A percentile compares a stretch with the other conserved stretches of the same genome.
These are phyloP conservation scores for Reutealis trisperma DNA, from an alignment of 345 rosid genomes.

Conservation along the genomic window DNA sequence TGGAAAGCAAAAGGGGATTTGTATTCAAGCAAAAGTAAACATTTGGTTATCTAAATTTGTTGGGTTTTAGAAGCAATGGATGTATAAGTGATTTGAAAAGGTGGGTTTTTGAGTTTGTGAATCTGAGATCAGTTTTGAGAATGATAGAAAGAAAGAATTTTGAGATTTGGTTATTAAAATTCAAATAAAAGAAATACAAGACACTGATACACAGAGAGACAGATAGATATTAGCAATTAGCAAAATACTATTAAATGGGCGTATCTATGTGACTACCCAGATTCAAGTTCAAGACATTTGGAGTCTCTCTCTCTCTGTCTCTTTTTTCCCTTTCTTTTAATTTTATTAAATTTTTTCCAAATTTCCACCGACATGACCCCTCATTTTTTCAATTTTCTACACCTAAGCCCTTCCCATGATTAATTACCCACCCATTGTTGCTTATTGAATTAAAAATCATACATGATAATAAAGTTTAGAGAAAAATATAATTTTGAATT, in stretches of 20 bases:
- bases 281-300: neutral
- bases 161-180: neutral
- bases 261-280: neutral
- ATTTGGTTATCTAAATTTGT: neutral
- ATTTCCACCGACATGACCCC: slow-evolving; percentile 23
- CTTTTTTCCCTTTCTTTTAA: no score
- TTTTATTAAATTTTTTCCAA: no score
- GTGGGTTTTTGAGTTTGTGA: neutral
- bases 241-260: neutral
- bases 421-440: neutral
- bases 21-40: neutral
- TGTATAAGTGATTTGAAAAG: neutral
- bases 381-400: neutral
- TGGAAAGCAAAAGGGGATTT: neutral
- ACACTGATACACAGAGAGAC: neutral
- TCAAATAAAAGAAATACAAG: neutral
- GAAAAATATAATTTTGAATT: no score
- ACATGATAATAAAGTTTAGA: neutral
- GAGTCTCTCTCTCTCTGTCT: neutral
- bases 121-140: slow-evolving; percentile 20
- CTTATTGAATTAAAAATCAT: neutral
- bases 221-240: neutral
- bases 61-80: slow-evolving; percentile 5
- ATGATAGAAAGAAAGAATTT: neutral
- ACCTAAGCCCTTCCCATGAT: neutral